Conservation (phyloP, 2,329 filamentous ascomycete genomes). For the Calonectria montana region DNA sequence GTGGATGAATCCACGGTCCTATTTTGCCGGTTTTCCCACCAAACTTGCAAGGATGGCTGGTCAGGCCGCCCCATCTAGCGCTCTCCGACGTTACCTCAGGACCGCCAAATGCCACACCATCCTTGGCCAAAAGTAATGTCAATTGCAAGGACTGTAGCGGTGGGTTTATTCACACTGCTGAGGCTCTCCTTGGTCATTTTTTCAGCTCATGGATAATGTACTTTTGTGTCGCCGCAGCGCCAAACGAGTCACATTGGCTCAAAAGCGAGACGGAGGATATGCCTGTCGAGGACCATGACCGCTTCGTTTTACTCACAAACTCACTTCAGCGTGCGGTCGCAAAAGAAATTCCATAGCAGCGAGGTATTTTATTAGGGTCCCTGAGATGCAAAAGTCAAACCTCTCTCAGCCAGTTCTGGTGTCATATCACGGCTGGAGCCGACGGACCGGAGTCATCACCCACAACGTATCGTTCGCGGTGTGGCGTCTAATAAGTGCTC, state of each 20-base stretch:
- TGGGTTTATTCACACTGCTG: background rate
- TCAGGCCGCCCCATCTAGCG: background rate
- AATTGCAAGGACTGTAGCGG: background rate
- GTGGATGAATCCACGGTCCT: slow-evolving; percentile 37
- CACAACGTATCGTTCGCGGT: background rate
- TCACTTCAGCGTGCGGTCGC: background rate
- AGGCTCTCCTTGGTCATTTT: background rate
- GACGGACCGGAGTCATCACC: slow-evolving; percentile 1
- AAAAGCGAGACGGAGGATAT: background rate
- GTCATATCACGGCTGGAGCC: slow-evolving; percentile 6
- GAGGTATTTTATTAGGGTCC: background rate
- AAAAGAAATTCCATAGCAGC: background rate
- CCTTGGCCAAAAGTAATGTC: background rate
- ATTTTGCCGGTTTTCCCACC: slow-evolving; percentile 43
- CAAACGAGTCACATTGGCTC: background rate
- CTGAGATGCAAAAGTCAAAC: background rate
- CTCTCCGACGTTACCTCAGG: background rate
- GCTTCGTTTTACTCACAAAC: background rate
- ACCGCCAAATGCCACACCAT: slow-evolving; percentile 8
- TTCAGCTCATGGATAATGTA: background rate
- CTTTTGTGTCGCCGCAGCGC: background rate
- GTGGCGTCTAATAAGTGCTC: slow-evolving; percentile 6
- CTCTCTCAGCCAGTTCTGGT: background rate
- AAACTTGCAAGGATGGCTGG: slow-evolving; percentile 28
- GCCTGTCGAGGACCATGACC: background rate